Percentiles rank a stretch among this genome's conserved stretches.
phyloP scores from a whole-genome alignment of 2,329 filamentous ascomycete species.

The Orbilia quercus region DNA sequence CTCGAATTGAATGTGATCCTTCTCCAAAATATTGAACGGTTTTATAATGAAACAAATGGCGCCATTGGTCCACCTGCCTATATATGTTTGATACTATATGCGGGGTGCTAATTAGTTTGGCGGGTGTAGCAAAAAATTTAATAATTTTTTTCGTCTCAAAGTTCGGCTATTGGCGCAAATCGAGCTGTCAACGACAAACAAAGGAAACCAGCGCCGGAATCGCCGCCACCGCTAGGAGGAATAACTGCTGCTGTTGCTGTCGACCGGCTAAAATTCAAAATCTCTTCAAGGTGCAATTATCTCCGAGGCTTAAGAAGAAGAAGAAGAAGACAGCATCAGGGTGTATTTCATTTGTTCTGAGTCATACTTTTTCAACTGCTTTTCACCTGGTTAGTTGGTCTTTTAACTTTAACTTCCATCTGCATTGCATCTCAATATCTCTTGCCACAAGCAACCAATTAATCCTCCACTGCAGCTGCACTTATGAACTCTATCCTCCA shows the following conservation, averaged over 20 bases:
- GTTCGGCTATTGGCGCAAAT: constrained; percentile 49
- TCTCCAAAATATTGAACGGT: background rate
- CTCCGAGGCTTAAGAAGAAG: too few species aligned
- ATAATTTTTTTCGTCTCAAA: constrained; percentile 20
- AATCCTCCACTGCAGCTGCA: background rate
- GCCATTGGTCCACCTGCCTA: too few species aligned
- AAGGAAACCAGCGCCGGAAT: constrained; percentile 13
- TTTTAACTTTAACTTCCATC: constrained; percentile 10
- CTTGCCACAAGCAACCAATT: constrained; percentile 14
- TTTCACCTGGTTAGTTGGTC: background rate
- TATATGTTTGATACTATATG: too few species aligned
- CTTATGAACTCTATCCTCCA: constrained; percentile 21
- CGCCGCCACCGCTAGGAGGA: background rate
- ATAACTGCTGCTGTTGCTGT: background rate
- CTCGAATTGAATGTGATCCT: background rate
- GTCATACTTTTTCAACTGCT: constrained; percentile 31
- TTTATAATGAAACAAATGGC: too few species aligned
- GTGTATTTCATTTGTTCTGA: constrained; percentile 17
- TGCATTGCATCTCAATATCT: background rate
- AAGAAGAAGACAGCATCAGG: too few species aligned
- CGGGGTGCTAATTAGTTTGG: constrained; percentile 10
- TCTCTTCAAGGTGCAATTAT: constrained; percentile 4
- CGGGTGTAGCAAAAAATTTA: constrained; percentile 4
- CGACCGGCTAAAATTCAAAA: constrained; percentile 28
- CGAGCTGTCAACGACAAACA: constrained; percentile 1